Conservation (phyloP, 2,329 filamentous ascomycete species). For the Fusarium ramigenum region DNA sequence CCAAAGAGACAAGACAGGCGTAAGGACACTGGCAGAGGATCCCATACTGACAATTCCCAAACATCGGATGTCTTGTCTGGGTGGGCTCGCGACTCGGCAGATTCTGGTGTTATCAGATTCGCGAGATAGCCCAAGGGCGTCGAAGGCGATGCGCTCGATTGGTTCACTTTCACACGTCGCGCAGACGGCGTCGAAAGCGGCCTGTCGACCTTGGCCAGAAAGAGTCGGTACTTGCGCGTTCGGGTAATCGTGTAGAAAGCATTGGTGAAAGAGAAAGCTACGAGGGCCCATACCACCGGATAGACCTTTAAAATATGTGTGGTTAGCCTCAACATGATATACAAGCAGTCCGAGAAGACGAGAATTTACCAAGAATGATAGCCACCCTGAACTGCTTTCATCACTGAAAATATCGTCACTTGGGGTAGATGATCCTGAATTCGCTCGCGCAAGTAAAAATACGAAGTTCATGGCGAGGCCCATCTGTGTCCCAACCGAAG, state of each 20-base stretch:
- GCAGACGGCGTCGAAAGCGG: conserved; percentile 84
- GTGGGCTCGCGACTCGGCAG: conserved; percentile 84
- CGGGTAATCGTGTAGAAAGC: conserved; percentile 83
- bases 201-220: conserved; percentile 84
- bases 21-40: conserved; percentile 85
- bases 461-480: conserved; percentile 80
- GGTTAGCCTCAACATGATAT: conserved; percentile 12
- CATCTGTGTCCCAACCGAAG: conserved; percentile 77
- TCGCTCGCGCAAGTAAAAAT: conserved; percentile 85
- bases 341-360: not conserved
- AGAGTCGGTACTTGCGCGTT: conserved; percentile 88
- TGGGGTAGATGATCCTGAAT: conserved; percentile 63
- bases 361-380: conserved; percentile 63
- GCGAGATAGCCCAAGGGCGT: conserved; percentile 82
- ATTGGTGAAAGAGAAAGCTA: conserved; percentile 75
- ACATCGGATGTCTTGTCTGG: conserved; percentile 86
- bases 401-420: conserved; percentile 89
- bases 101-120: conserved; percentile 71
- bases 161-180: conserved; percentile 80
- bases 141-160: conserved; percentile 75
- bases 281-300: conserved; percentile 76
- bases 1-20: conserved; percentile 91
- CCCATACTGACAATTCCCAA: conserved; percentile 95
- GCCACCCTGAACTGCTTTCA: conserved; percentile 70
- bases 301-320: conserved; percentile 61